Evolutionary conservation across 1,284 basidiomycete species (phyloP).

Genomic region (Nidula niveotomentosa): DNA sequence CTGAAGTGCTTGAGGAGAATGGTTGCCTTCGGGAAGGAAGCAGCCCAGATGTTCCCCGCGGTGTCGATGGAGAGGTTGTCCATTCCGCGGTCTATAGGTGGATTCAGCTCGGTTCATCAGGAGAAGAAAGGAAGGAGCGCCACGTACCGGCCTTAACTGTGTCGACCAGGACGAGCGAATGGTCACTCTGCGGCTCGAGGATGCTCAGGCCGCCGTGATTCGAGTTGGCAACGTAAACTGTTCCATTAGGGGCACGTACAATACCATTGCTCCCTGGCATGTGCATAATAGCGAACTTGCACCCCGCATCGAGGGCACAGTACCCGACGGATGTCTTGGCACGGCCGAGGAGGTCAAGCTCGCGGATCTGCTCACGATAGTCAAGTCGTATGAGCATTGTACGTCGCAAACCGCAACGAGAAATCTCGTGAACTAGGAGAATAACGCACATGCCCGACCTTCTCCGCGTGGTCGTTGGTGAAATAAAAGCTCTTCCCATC

Average conservation of each 20-base stretch:
- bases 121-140: background rate
- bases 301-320: conserved; percentile 56
- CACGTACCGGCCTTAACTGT: conserved; percentile 19
- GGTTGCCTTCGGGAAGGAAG: conserved; percentile 44
- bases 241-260: conserved; percentile 47
- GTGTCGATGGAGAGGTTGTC: conserved; percentile 61
- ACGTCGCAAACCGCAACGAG: no score
- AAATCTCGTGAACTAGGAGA: background rate
- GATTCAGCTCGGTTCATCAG: no score
- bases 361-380: conserved; percentile 22
- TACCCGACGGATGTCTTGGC: conserved; percentile 50
- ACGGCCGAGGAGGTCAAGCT: conserved; percentile 30
- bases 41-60: conserved; percentile 56
- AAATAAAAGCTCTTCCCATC: conserved; percentile 65
- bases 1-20: conserved; percentile 32
- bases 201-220: conserved; percentile 42
- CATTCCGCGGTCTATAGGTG: conserved; percentile 37
- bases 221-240: conserved; percentile 53
- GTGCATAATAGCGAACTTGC: conserved; percentile 49
- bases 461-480: conserved; percentile 64
- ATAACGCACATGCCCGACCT: conserved; percentile 48
- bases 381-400: no score
- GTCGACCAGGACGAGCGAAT: conserved; percentile 45
- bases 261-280: conserved; percentile 59
- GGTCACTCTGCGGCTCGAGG: conserved; percentile 54